phyloP scores from a whole-genome alignment of 179 eudicot genomes.

The Silene noctiflora region DNA sequence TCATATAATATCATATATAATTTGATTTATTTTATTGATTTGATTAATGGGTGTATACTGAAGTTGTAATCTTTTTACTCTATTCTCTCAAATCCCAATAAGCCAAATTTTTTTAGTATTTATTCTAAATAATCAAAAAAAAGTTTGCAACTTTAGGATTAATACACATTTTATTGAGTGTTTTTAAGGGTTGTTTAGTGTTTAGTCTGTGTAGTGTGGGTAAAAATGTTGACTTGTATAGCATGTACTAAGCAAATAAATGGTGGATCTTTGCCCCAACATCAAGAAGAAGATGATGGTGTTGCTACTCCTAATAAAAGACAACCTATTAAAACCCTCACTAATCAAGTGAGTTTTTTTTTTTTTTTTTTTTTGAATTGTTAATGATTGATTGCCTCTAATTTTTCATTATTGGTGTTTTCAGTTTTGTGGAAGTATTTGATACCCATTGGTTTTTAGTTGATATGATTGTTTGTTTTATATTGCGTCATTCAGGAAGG shows the following conservation, averaged over 20 bases:
- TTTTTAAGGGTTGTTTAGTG: background rate
- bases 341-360: slow-evolving; percentile 50
- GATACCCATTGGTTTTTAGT: background rate
- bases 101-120: slow-evolving; percentile 12
- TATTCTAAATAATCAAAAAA: slow-evolving; percentile 13
- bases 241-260: slow-evolving; percentile 76
- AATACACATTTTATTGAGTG: background rate
- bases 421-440: background rate
- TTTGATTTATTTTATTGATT: background rate
- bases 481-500: background rate
- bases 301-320: slow-evolving; percentile 56
- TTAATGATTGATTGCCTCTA: background rate
- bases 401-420: no score
- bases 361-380: background rate
- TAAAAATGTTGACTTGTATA: slow-evolving; percentile 77
- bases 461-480: background rate
- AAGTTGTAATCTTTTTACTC: background rate
- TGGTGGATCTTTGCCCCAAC: slow-evolving; percentile 58
- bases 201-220: background rate
- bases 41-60: background rate
- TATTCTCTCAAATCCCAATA: slow-evolving; percentile 14
- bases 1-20: background rate
- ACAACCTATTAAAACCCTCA: slow-evolving; percentile 73
- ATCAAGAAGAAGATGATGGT: slow-evolving; percentile 38
- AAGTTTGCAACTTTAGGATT: slow-evolving; percentile 11